A percentile compares a stretch with the other conserved stretches of the same genome.
These are phyloP conservation scores for Suillus tomentosus DNA, from an alignment of 768 basidiomycete genomes.

Conservation along the genomic window DNA sequence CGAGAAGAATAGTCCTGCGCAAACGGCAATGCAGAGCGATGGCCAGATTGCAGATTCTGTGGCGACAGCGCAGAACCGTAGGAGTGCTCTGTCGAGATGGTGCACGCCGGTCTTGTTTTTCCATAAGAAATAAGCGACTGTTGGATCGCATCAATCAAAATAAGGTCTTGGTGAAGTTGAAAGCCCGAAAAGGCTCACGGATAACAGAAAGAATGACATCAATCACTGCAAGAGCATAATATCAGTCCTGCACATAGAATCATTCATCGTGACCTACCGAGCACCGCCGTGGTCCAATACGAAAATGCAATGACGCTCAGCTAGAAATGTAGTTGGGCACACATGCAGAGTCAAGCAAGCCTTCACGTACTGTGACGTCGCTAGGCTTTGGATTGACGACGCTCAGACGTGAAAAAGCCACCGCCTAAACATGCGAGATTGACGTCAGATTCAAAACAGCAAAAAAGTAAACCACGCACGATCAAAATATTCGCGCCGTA, in stretches of 20 bases:
- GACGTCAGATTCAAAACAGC: background rate
- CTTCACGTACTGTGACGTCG: background rate
- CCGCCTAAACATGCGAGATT: background rate
- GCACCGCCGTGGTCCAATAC: slow-evolving; percentile 47
- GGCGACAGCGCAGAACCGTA: slow-evolving; percentile 42
- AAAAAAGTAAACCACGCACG: slow-evolving; percentile 20
- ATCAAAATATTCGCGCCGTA: slow-evolving; percentile 44
- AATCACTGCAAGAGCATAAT: slow-evolving; percentile 32
- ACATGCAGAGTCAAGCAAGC: background rate
- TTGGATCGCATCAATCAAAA: background rate
- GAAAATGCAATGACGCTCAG: slow-evolving; percentile 43
- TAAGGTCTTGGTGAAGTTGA: background rate
- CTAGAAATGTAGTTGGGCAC: background rate
- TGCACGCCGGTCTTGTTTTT: slow-evolving; percentile 35
- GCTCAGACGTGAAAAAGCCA: background rate
- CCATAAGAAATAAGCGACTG: slow-evolving; percentile 47
- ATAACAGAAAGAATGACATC: slow-evolving; percentile 42
- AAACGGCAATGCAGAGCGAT: slow-evolving; percentile 34
- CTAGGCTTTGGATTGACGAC: background rate
- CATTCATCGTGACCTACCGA: slow-evolving; percentile 29
- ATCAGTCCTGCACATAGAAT: background rate
- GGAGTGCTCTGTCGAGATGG: slow-evolving; percentile 41
- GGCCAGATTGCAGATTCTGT: slow-evolving; percentile 39
- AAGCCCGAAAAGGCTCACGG: slow-evolving; percentile 27
- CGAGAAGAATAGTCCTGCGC: slow-evolving; percentile 31